Percentiles rank a stretch among this genome's conserved stretches.
Evolutionary conservation across 768 basidiomycete species (phyloP).

Genomic region (Leccinellum rugosiceps): DNA sequence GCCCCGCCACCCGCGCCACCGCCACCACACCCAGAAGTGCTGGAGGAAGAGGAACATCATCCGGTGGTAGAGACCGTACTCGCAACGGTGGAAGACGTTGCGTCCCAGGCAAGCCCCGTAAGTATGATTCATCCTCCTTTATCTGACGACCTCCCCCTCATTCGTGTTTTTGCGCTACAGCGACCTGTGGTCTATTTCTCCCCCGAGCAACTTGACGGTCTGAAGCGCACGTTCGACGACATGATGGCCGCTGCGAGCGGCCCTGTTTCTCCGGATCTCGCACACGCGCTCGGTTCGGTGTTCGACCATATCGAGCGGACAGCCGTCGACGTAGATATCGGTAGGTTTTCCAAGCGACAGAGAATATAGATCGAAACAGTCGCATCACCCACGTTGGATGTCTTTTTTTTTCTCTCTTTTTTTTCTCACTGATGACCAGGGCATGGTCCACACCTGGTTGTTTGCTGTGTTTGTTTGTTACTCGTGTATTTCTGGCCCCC

Average conservation of each 20-base stretch:
- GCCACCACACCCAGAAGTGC: conserved; percentile 7
- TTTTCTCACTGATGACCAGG: neutral
- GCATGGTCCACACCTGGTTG: neutral
- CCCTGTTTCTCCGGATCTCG: conserved; percentile 30
- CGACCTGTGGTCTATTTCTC: conserved; percentile 30
- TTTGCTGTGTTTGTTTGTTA: neutral
- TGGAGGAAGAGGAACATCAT: conserved; percentile 15
- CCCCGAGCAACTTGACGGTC: conserved; percentile 29
- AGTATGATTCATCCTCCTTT: neutral
- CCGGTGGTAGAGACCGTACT: conserved; percentile 15
- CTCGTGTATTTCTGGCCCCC: neutral
- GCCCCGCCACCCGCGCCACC: conserved; percentile 1
- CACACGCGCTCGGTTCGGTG: conserved; percentile 31
- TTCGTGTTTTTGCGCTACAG: neutral
- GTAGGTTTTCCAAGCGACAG: conserved; percentile 25
- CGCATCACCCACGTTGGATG: neutral
- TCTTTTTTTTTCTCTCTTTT: neutral
- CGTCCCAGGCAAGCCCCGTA: conserved; percentile 18
- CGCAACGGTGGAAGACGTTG: conserved; percentile 12
- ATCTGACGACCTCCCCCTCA: neutral
- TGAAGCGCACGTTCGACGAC: conserved; percentile 31
- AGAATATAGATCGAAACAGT: conserved; percentile 15
- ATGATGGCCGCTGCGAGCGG: conserved; percentile 32
- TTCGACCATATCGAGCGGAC: conserved; percentile 35
- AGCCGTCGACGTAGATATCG: conserved; percentile 23